These are phyloP conservation scores for Melampsora larici-populina DNA, from an alignment of 1,284 basidiomycete genomes.

Conservation along the genomic window DNA sequence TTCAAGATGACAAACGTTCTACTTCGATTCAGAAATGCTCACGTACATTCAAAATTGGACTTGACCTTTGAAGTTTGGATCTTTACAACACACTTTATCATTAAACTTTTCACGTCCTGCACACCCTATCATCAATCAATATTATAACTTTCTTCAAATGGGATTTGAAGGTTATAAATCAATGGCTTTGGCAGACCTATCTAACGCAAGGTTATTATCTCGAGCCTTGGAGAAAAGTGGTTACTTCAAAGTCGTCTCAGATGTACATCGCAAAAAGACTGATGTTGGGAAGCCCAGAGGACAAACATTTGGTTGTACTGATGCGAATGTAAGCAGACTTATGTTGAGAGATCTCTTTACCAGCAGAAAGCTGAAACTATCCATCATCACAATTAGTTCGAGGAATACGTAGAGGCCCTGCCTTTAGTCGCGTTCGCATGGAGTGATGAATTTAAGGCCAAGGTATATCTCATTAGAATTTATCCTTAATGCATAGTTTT, in stretches of 20 bases:
- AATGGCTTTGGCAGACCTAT: conserved; percentile 67
- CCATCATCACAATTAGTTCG: conserved; percentile 30
- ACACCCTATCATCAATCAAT: conserved; percentile 83
- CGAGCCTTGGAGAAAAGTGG: conserved; percentile 77
- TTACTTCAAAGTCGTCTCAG: conserved; percentile 63
- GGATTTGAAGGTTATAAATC: conserved; percentile 76
- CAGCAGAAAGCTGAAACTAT: not conserved
- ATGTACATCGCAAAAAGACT: conserved; percentile 55
- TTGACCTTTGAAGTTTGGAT: conserved; percentile 56
- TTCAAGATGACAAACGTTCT: conserved; percentile 47
- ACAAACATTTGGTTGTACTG: not conserved
- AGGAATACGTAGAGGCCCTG: conserved; percentile 72
- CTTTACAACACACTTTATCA: conserved; percentile 71
- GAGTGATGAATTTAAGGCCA: conserved; percentile 68
- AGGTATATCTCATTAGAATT: conserved; percentile 50
- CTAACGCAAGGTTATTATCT: conserved; percentile 72
- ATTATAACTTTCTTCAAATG: conserved; percentile 67
- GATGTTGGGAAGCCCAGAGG: conserved; percentile 26
- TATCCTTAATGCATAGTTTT: too few relatives aligned
- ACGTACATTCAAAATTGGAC: not conserved
- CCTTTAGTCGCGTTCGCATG: conserved; percentile 83
- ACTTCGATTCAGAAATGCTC: not conserved
- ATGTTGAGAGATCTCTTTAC: not conserved
- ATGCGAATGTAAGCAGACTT: not conserved
- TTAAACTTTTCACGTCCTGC: conserved; percentile 92